Evolutionary conservation across 169 alveolate genomes (phyloP).

Genomic region (Miamiensis avidus): DNA sequence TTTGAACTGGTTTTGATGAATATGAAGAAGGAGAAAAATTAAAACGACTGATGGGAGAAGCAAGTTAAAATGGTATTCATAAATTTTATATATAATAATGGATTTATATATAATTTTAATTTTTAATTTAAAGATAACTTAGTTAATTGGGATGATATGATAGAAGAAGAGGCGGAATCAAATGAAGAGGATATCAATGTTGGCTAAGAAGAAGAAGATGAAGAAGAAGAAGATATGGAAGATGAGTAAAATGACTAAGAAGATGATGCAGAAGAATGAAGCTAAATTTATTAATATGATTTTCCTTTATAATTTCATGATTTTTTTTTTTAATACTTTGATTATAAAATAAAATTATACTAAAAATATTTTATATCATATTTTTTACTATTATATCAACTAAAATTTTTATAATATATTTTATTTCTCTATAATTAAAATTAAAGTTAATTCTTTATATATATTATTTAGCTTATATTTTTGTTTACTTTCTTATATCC

Average conservation of each 20-base stretch:
- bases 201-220: conserved; percentile 20
- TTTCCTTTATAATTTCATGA: neutral
- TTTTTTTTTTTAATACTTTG: neutral
- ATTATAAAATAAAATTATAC: neutral
- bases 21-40: conserved; percentile 31
- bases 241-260: neutral
- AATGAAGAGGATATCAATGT: neutral
- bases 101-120: too few species aligned
- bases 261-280: too few species aligned
- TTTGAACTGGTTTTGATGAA: conserved; percentile 66
- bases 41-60: conserved; percentile 16
- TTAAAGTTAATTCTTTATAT: too few species aligned
- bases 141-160: neutral
- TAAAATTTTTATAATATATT: too few species aligned
- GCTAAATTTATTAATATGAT: too few species aligned
- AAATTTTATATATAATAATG: neutral
- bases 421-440: neutral
- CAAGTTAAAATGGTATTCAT: neutral
- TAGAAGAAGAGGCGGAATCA: neutral
- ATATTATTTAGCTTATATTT: too few species aligned
- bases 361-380: too few species aligned
- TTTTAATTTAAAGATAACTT: too few species aligned
- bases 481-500: too few species aligned
- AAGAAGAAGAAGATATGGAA: conserved; percentile 6
- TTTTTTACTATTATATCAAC: too few species aligned